Evolutionary conservation across 176 grass and related monocot genomes (phyloP).

Genomic region (Avena eriantha): DNA sequence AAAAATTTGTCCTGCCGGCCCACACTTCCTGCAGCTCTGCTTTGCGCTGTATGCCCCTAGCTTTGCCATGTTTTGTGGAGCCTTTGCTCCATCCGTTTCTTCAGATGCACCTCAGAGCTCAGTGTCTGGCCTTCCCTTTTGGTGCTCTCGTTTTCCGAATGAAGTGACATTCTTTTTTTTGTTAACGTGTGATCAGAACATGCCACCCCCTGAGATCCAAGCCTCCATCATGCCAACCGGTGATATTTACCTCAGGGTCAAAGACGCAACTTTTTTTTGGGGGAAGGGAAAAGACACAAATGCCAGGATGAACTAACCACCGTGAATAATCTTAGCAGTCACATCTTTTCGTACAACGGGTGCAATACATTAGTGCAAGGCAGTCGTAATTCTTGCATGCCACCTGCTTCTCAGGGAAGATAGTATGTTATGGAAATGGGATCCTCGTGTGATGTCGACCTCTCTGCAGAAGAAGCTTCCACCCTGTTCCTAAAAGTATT

Average conservation of each 20-base stretch:
- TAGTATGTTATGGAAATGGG: slow-evolving; percentile 10
- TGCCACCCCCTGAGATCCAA: background rate
- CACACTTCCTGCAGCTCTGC: too few relatives aligned
- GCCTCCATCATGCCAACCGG: slow-evolving; percentile 19
- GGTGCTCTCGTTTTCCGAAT: background rate
- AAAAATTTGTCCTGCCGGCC: too few relatives aligned
- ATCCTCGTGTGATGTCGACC: background rate
- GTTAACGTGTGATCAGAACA: background rate
- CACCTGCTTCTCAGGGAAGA: slow-evolving; percentile 27
- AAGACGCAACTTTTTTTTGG: too few relatives aligned
- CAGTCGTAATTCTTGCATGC: background rate
- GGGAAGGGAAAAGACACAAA: slow-evolving; percentile 27
- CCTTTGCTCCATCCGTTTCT: background rate
- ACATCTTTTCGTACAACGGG: background rate
- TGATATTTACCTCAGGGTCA: background rate
- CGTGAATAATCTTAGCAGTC: background rate
- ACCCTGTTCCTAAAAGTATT: background rate
- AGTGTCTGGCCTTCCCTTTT: background rate
- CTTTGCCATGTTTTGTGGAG: background rate
- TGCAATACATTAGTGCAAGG: background rate
- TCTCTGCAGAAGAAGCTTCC: background rate
- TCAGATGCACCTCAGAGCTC: too few relatives aligned
- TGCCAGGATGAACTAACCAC: background rate
- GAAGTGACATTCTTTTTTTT: background rate
- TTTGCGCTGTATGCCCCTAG: too few relatives aligned